These are phyloP conservation scores for Alloascoidea hylecoeti DNA, from an alignment of 805 yeast genomes.

Conservation along the genomic window DNA sequence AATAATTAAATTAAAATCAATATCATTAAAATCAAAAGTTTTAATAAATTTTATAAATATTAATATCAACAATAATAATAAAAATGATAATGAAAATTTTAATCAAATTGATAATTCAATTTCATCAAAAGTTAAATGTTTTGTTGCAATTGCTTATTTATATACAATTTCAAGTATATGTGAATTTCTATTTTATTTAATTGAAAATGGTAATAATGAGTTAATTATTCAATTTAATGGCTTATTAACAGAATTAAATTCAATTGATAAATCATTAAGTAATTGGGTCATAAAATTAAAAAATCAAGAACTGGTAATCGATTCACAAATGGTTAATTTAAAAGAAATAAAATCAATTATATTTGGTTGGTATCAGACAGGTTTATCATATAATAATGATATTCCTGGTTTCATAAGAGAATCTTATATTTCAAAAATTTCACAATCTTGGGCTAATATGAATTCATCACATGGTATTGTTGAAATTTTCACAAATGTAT, in stretches of 20 bases:
- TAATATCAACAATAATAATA: neutral
- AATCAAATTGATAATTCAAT: neutral
- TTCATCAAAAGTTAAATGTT: neutral
- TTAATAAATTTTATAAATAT: neutral
- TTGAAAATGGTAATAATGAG: conserved; percentile 1
- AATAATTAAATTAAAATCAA: neutral
- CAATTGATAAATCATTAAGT: neutral
- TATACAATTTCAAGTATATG: neutral
- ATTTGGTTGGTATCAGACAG: too few relatives aligned
- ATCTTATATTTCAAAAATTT: neutral
- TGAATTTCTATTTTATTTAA: neutral
- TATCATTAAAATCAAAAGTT: neutral
- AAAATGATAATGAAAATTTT: neutral
- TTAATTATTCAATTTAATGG: neutral
- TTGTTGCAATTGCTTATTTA: neutral
- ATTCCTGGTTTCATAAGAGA: neutral
- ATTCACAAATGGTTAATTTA: neutral
- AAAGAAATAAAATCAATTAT: neutral
- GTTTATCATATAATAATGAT: neutral
- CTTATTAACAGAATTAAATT: neutral
- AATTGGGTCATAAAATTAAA: neutral
- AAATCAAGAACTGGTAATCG: neutral
- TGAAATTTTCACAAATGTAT: neutral
- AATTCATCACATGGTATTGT: neutral
- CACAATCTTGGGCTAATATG: neutral